Base-by-base conservation (phyloP, 2,329 filamentous ascomycete genomes). In the Beauveria rudraprayagi region DNA sequence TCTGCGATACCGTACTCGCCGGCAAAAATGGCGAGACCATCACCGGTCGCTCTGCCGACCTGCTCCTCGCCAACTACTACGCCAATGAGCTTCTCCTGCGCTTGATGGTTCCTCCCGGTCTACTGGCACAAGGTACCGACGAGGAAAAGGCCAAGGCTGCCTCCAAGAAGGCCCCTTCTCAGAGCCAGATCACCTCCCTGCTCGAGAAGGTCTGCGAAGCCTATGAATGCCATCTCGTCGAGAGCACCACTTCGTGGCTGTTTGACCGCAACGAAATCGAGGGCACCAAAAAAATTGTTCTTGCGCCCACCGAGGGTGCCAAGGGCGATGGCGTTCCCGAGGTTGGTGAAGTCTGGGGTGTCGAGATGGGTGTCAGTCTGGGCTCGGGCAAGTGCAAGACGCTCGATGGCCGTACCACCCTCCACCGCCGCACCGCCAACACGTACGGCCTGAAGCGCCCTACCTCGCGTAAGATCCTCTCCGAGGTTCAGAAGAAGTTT, bases 181-280 rank as follows among this genome's bases (percentile, higher is more conserved):
- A 97, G 78, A 79, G 84, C 70, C 88, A 92, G 78, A 97, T 99
- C 70, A 94, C 89, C 65, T 82, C 83, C 69, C 80, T 97, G 65
- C 80, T 99, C 56, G 92, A 97, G 78, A 97, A 94, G 83, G 85
- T 97, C 51, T 90, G 87, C 72, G 92, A 95, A 80, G 83, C 85
- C 68, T 99, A 95, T 77, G 92, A 91, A 64, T 92, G 90, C 82
- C 95, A 88, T 75, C 79, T 97, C 28, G 91, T 99, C 61, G 94
- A 99, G 84, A 96, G 92, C 83, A 99, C 94, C 65, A 99, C 94
- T 48, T 96, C 91, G 71, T 99, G 94, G 92, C 78, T 91, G 63
- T 97, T 99, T 74, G 92, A 91, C 72, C 90, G 90, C 75, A 96
- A 97, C 77, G 94, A 99, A 77, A 97, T 99, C 66, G 94, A 99